Percentiles rank a stretch among this genome's conserved stretches.
These are phyloP conservation scores for Rhytidiadelphus loreus DNA, from an alignment of 225 moss, liverwort and hornwort genomes.

Conservation along the genomic window DNA sequence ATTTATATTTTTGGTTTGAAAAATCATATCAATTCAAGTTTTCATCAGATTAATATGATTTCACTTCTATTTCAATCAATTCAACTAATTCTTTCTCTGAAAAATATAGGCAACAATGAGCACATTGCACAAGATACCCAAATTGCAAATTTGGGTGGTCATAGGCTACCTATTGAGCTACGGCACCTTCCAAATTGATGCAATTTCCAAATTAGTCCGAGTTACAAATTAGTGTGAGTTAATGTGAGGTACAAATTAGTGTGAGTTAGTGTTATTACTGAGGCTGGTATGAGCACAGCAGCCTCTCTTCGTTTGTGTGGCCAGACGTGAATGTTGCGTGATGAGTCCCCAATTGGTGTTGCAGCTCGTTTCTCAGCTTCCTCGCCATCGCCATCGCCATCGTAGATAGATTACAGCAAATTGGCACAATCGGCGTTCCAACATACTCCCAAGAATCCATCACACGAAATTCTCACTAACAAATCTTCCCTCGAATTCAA, in stretches of 20 bases:
- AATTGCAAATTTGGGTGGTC: no score
- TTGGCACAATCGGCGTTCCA: neutral
- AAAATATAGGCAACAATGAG: no score
- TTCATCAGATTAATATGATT: no score
- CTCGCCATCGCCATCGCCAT: neutral
- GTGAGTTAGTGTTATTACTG: neutral
- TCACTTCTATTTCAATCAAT: no score
- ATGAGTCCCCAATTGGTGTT: neutral
- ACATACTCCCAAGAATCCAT: neutral
- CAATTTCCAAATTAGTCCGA: neutral
- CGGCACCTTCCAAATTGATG: no score
- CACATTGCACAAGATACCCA: no score
- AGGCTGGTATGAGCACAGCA: no score
- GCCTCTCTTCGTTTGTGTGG: neutral
- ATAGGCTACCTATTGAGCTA: no score
- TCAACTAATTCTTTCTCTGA: no score
- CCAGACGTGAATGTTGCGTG: neutral
- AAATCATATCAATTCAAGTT: no score
- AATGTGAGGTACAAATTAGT: neutral
- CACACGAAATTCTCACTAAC: neutral
- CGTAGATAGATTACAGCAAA: neutral
- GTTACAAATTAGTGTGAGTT: neutral
- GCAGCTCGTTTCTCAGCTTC: neutral
- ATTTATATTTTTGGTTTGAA: no score
- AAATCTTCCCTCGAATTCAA: neutral